Conservation (phyloP, 2,329 filamentous ascomycete species). For the Verticillium tricorpus region DNA sequence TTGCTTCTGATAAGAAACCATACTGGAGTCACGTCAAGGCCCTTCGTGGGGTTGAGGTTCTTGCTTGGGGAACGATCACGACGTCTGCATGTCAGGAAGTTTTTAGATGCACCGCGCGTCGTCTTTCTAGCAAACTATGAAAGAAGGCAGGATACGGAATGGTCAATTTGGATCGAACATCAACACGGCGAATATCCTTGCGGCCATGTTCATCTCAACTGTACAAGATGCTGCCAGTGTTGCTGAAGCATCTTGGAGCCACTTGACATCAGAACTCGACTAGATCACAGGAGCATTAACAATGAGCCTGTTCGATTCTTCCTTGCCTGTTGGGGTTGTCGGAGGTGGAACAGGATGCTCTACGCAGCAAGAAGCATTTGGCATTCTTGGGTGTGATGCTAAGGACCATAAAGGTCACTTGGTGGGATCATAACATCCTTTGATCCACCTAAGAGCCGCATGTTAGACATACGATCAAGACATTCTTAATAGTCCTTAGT, state of each 20-base stretch:
- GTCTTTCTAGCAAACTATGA: background rate
- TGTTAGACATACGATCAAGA: no score
- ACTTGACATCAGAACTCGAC: conserved; percentile 4
- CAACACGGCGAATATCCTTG: conserved; percentile 6
- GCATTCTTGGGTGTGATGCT: conserved; percentile 1
- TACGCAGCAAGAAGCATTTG: conserved; percentile 3
- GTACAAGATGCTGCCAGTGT: conserved; percentile 4
- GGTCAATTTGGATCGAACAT: conserved; percentile 5
- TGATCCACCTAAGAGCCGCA: no score
- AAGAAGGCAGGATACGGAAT: conserved; percentile 4
- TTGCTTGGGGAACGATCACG: conserved; percentile 5
- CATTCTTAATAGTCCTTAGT: no score
- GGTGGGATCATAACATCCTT: conserved; percentile 3
- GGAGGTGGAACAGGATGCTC: conserved; percentile 4
- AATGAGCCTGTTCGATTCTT: conserved; percentile 1
- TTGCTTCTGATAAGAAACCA: conserved; percentile 5
- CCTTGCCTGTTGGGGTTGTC: background rate
- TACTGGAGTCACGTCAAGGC: conserved; percentile 4
- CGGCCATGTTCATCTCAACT: conserved; percentile 5
- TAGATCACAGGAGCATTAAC: background rate
- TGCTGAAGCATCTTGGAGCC: conserved; percentile 4
- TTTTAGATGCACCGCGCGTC: background rate
- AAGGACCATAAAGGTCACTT: background rate
- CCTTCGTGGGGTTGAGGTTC: conserved; percentile 1
- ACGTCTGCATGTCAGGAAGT: background rate